These are phyloP conservation scores for Solanum ahanhuiri DNA, from an alignment of 257 asterid genomes.

Conservation along the genomic window DNA sequence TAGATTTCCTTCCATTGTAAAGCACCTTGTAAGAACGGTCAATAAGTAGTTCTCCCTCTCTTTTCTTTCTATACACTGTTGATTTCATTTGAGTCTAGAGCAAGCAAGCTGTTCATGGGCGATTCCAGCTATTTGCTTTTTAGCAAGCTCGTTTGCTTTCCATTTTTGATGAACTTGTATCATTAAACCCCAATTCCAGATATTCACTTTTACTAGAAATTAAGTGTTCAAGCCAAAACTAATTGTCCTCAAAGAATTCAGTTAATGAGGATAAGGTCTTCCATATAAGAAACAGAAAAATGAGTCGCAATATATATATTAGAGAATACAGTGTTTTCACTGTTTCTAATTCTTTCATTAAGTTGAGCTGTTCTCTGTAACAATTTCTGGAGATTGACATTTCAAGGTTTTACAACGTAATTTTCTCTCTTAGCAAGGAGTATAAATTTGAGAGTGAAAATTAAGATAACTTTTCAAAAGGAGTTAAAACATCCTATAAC, in stretches of 20 bases:
- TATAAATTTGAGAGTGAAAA: background rate
- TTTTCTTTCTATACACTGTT: background rate
- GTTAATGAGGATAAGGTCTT: background rate
- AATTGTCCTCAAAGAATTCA: background rate
- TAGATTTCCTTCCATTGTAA: too few species aligned
- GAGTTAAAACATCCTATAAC: background rate
- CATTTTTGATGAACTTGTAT: background rate
- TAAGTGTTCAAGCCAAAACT: background rate
- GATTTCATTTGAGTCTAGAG: background rate
- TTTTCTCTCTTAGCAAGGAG: background rate
- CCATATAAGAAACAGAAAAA: background rate
- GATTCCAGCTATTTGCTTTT: background rate
- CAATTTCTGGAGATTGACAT: background rate
- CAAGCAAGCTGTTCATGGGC: background rate
- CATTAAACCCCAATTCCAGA: background rate
- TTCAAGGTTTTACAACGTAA: background rate
- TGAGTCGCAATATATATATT: background rate
- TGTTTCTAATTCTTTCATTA: background rate
- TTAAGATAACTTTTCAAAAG: background rate
- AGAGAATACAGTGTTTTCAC: background rate
- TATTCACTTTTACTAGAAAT: background rate
- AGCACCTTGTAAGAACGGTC: too few species aligned
- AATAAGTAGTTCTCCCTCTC: too few species aligned
- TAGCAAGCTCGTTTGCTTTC: background rate
- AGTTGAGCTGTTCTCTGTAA: background rate